phyloP scores from a whole-genome alignment of 2,329 filamentous ascomycete genomes.

The Sphaerulina populicola region DNA sequence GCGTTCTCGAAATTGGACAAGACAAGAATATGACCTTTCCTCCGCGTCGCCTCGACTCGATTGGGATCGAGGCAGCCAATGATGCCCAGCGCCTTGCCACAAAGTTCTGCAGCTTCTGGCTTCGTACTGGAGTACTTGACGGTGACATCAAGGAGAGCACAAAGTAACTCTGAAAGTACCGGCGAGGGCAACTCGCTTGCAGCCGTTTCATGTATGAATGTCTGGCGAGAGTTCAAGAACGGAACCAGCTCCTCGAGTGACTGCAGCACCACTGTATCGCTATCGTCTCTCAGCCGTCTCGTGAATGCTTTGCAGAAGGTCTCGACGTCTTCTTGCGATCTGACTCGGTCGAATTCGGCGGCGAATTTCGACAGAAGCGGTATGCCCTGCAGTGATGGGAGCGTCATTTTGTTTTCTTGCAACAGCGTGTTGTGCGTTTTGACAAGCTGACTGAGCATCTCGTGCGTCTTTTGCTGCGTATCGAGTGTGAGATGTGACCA shows the following conservation, averaged over 20 bases:
- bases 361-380: constrained; percentile 61
- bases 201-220: constrained; percentile 67
- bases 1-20: constrained; percentile 74
- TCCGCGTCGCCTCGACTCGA: constrained; percentile 68
- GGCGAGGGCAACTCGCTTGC: constrained; percentile 75
- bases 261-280: constrained; percentile 73
- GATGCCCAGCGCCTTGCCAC: constrained; percentile 74
- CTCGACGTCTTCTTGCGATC: constrained; percentile 56
- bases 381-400: constrained; percentile 71
- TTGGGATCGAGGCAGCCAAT: constrained; percentile 90
- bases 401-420: constrained; percentile 58
- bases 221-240: constrained; percentile 66
- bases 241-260: constrained; percentile 67
- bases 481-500: constrained; percentile 60
- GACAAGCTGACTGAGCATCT: constrained; percentile 58
- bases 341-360: constrained; percentile 55
- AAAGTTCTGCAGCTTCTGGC: constrained; percentile 60
- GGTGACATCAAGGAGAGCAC: constrained; percentile 75
- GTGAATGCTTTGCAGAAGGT: constrained; percentile 64
- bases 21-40: constrained; percentile 75
- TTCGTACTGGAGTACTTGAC: constrained; percentile 67
- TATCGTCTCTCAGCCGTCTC: constrained; percentile 70
- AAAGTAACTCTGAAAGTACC: constrained; percentile 61
- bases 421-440: constrained; percentile 55
- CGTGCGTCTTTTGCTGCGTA: constrained; percentile 52